Base-by-base conservation (phyloP, 768 basidiomycete genomes). In the Leccinum uliginosum region DNA sequence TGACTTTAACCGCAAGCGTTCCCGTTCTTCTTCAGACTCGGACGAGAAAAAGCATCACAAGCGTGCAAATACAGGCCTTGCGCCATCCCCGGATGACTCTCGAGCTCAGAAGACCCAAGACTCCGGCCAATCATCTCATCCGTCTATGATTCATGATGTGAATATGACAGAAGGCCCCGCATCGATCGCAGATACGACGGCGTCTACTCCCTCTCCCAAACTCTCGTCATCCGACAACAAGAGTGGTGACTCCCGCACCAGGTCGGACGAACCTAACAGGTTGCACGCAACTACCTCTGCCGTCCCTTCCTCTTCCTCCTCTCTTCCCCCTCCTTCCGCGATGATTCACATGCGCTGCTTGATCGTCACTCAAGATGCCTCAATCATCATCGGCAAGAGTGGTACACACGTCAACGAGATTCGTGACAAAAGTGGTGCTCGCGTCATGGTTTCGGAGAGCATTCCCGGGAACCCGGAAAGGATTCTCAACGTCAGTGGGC, bases 391-490 rank as follows among this genome's bases (percentile, higher is more conserved):
- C 63, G 97, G 97, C 35, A 93, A 93, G 74, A 90, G 80, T 50
- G 96, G 96, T 61, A 83, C 89, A 45, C 97, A 98, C 75, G 95
- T 99, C 64, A 98, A 97, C 66, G 97, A 99, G 74, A 98, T 99
- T 60, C 81, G 97, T 59, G 97, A 98, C 73, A 97, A 96, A 79
- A 94, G 92, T 62, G 93, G 93, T 45, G 95, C 96, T 14, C 83
- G 93, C 50, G 93, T 98, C 65, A 91, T 94, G 79, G 93, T 99
- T 48, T 98, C 94, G 19, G 97, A 99, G 76, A 93, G 93, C 69
- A 98, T 98, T 58, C 93, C 97, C 4, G 96, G 96, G 9, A 98
- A 98, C 70, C 97, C 97, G n/a, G 97, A 99, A 75, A 87, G 97
- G 47, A 98, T 99, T 62, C 78, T 99, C 65, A 95, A 95, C 69